A percentile compares a stretch with the other conserved stretches of the same genome.
phyloP scores from a whole-genome alignment of 768 basidiomycete species.

The Rhodosporidiobolus sp. region DNA sequence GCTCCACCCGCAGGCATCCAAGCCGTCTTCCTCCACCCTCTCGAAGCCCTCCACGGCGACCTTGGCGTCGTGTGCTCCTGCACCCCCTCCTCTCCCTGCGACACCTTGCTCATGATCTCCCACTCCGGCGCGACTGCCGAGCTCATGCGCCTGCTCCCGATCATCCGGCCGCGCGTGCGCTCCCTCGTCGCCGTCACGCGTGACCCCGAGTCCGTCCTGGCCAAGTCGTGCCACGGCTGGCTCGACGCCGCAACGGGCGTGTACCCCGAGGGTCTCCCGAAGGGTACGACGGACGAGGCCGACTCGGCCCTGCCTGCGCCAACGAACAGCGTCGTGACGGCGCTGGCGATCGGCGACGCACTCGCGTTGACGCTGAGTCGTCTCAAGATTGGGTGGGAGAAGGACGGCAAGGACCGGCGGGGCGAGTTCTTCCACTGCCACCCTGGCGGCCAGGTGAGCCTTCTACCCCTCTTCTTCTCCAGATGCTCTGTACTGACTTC shows the following conservation, averaged over 20 bases:
- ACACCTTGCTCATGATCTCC: slow-evolving; percentile 43
- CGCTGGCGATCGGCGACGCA: slow-evolving; percentile 42
- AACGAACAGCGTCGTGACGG: slow-evolving; percentile 41
- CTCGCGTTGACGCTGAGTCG: slow-evolving; percentile 39
- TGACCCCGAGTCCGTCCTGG: slow-evolving; percentile 40
- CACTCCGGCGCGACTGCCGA: slow-evolving; percentile 45
- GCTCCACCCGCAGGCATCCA: slow-evolving; percentile 36
- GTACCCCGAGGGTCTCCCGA: slow-evolving; percentile 23
- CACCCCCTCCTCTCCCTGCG: slow-evolving; percentile 32
- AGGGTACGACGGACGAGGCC: slow-evolving; percentile 42
- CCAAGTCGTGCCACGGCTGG: slow-evolving; percentile 34
- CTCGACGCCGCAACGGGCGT: slow-evolving; percentile 42
- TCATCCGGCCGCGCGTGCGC: slow-evolving; percentile 35
- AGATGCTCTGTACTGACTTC: neutral
- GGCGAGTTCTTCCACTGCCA: slow-evolving; percentile 39
- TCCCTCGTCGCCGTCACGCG: slow-evolving; percentile 42
- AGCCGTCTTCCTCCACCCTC: slow-evolving; percentile 42
- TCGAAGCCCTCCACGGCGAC: slow-evolving; percentile 45
- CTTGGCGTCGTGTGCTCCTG: slow-evolving; percentile 42
- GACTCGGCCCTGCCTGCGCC: slow-evolving; percentile 44
- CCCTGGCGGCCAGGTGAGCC: slow-evolving; percentile 42
- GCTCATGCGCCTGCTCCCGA: slow-evolving; percentile 42
- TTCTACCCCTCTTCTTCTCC: slow-evolving; percentile 8
- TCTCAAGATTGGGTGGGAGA: slow-evolving; percentile 40
- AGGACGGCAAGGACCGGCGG: slow-evolving; percentile 37